phyloP scores from a whole-genome alignment of 1,284 basidiomycete genomes.

The Malassezia yamatoensis region DNA sequence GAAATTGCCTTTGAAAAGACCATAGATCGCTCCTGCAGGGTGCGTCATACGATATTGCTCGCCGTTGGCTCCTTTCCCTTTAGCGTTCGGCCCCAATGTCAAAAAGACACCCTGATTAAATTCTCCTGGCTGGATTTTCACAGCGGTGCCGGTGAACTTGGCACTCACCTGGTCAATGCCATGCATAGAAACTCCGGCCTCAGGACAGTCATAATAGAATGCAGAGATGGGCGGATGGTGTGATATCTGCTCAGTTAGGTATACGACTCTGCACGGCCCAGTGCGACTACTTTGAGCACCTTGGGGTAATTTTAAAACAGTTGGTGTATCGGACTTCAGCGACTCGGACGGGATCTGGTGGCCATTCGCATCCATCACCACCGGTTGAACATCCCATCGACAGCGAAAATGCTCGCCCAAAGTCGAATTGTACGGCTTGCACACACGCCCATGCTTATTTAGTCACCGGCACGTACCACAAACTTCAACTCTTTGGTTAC shows the following conservation, averaged over 20 bases:
- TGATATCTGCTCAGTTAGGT: slow-evolving; percentile 56
- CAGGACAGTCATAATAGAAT: slow-evolving; percentile 51
- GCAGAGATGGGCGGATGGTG: slow-evolving; percentile 93
- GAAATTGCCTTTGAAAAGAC: slow-evolving; percentile 75
- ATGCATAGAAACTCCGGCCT: slow-evolving; percentile 34
- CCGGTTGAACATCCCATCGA: slow-evolving; percentile 39
- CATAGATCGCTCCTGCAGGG: slow-evolving; percentile 79
- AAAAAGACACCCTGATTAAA: slow-evolving; percentile 64
- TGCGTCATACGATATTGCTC: slow-evolving; percentile 63
- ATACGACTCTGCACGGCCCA: slow-evolving; percentile 22
- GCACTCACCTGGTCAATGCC: slow-evolving; percentile 80
- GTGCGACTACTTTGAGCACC: not conserved
- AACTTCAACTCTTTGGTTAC: slow-evolving; percentile 91
- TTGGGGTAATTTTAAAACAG: not conserved
- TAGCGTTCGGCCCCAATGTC: slow-evolving; percentile 15
- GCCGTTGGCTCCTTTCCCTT: slow-evolving; percentile 17
- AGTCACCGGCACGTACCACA: slow-evolving; percentile 49
- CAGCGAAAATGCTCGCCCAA: slow-evolving; percentile 42
- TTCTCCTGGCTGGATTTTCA: slow-evolving; percentile 56
- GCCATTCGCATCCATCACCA: slow-evolving; percentile 23
- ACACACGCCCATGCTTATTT: not conserved
- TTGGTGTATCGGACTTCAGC: not conserved
- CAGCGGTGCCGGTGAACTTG: slow-evolving; percentile 39
- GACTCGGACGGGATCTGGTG: slow-evolving; percentile 23
- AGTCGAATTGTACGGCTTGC: not conserved